Percentiles rank a stretch among this genome's conserved stretches.
These are phyloP conservation scores for Erythrophleum ivorense DNA, from an alignment of 331 rosid genomes.

Conservation along the genomic window DNA sequence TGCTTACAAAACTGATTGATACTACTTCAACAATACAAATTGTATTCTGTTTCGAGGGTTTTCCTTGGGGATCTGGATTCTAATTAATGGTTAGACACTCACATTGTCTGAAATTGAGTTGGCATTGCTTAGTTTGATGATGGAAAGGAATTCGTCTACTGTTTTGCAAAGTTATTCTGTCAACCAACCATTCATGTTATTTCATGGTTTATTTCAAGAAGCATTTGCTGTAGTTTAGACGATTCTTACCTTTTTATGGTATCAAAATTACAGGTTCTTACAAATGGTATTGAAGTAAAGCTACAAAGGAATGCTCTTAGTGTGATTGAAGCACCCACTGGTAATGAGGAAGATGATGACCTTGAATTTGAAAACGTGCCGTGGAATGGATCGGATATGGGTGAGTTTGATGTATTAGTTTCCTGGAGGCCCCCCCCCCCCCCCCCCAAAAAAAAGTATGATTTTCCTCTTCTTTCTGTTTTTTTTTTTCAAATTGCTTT, in stretches of 20 bases:
- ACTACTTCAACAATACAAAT: not conserved
- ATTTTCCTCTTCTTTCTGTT: constrained; percentile 3
- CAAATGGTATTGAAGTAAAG: constrained; percentile 96
- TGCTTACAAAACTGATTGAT: not conserved
- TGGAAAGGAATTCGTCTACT: constrained; percentile 1
- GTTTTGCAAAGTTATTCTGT: not conserved
- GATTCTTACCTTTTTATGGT: constrained; percentile 24
- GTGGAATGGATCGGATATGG: constrained; percentile 93
- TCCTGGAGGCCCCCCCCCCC: not conserved
- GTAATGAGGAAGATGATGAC: constrained; percentile 91
- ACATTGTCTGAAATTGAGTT: not conserved
- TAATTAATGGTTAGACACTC: not conserved
- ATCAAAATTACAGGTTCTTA: constrained; percentile 72
- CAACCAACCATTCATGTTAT: not conserved
- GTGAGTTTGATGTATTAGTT: constrained; percentile 52
- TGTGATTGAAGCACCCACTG: constrained; percentile 93
- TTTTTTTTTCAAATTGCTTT: not conserved
- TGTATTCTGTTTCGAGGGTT: not conserved
- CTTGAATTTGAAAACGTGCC: constrained; percentile 74
- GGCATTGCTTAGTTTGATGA: not conserved
- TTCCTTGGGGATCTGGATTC: not conserved
- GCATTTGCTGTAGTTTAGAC: constrained; percentile 4
- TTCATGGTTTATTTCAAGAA: not conserved
- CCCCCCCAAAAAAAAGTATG: not conserved
- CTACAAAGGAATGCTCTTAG: constrained; percentile 96